Evolutionary conservation across 106 monocot genomes (phyloP), one percentile per base, ranked within the genome.

Genomic region (Apostasia shenzhenica): DNA sequence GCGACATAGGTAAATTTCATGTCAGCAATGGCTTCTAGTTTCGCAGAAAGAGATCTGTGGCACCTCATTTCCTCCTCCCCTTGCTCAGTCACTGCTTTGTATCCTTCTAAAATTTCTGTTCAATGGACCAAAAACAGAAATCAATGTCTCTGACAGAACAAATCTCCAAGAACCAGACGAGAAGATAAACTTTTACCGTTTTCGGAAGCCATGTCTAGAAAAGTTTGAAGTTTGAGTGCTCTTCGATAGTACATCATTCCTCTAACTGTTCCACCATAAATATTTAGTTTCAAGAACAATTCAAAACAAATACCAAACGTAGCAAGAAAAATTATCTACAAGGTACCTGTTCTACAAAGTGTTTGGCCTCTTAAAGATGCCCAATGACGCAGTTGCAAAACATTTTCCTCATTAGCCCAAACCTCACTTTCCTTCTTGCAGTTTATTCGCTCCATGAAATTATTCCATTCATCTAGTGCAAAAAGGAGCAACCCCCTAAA

Each of bases 181-280:
- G 55, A 4, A 49, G 6, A 50, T n/a, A 42, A 8, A 2, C 55
- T 57, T 59, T 66, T 72, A 99, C 97, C 97, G 47, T 66, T 81
- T 78, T 99, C 97, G 72, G 89, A 78, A 72, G 99, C 99, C 92
- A 99, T 99, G 76, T 99, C 99, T 75, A 99, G 99, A 78, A 99
- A 99, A 76, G 90, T 90, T 70, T 90, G 93, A 72, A 99, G 99
- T 69, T 99, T 93, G 55, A 99, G 63, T 55, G 99, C 99, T 81
- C 90, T 83, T 54, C 81, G 71, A 75, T 99, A 99, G 71, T 99
- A 99, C 99, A 99, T 99, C 99, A 99, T 93, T 48, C 99, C 99
- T 71, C 99, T 85, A 73, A 99, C 99, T 99, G 81, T 41, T 68
- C 39, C n/a, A 81, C 8, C 42, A 72, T 47, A 69, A 59, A 11